phyloP scores from a whole-genome alignment of 331 rosid species.

The Spiraea crenata region DNA sequence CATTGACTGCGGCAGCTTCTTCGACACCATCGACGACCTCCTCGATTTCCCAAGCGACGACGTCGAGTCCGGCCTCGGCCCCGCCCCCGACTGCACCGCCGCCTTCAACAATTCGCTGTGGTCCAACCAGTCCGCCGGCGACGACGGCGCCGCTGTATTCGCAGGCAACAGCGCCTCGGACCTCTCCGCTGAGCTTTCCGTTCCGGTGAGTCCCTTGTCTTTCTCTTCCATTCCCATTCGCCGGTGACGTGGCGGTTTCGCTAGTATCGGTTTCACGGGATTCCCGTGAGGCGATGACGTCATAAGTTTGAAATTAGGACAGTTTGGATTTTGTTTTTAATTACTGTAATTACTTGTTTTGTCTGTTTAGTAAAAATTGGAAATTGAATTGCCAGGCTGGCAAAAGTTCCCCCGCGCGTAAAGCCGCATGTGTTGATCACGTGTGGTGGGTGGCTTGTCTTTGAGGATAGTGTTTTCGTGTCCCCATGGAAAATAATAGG shows the following conservation, averaged over 20 bases:
- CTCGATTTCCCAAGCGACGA: slow-evolving; percentile 79
- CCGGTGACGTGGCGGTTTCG: not conserved
- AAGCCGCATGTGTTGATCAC: not conserved
- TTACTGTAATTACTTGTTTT: not conserved
- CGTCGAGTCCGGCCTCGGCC: slow-evolving; percentile 52
- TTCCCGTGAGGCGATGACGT: slow-evolving; percentile 24
- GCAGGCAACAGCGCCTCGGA: slow-evolving; percentile 62
- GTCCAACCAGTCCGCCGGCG: slow-evolving; percentile 50
- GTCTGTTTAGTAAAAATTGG: not conserved
- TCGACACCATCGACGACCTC: slow-evolving; percentile 93
- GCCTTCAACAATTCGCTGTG: slow-evolving; percentile 45
- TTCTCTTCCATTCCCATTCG: not conserved
- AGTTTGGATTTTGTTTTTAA: not conserved
- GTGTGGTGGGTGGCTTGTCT: not conserved
- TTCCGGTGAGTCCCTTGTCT: slow-evolving; percentile 65
- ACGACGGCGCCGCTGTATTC: slow-evolving; percentile 64
- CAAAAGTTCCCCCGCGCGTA: slow-evolving; percentile 10
- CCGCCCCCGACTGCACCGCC: slow-evolving; percentile 23
- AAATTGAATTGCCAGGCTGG: slow-evolving; percentile 43
- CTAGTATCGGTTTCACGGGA: slow-evolving; percentile 14
- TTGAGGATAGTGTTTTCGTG: not conserved
- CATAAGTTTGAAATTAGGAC: slow-evolving; percentile 8
- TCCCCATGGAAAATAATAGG: not conserved
- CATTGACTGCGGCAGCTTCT: slow-evolving; percentile 89
- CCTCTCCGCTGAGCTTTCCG: slow-evolving; percentile 89